Conservation (phyloP, 768 basidiomycete species). For the Auricularia sp. region DNA sequence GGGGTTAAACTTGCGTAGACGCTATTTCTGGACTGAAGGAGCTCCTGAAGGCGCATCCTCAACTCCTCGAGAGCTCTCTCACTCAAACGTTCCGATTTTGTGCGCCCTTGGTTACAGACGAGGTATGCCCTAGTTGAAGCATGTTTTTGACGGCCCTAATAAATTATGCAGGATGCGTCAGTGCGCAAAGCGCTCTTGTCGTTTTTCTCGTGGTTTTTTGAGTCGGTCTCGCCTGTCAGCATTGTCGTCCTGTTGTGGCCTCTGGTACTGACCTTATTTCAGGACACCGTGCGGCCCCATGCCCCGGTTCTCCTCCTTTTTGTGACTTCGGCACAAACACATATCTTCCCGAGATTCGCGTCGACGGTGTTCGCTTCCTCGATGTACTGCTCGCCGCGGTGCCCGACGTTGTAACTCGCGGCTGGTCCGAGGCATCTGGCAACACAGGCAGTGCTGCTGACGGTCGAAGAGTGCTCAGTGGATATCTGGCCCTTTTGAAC, state of each 20-base stretch:
- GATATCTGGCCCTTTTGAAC: constrained; percentile 70
- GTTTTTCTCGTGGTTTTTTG: constrained; percentile 66
- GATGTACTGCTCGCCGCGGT: constrained; percentile 61
- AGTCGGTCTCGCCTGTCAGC: constrained; percentile 33
- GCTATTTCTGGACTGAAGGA: constrained; percentile 64
- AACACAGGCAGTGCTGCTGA: constrained; percentile 28
- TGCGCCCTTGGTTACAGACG: constrained; percentile 69
- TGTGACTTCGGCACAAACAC: constrained; percentile 80
- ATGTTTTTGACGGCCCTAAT: not conserved
- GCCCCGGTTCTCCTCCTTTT: constrained; percentile 70
- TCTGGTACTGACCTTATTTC: constrained; percentile 2
- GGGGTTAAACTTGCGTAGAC: constrained; percentile 32
- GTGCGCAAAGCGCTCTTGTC: constrained; percentile 65
- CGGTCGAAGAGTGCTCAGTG: constrained; percentile 59
- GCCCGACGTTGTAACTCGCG: constrained; percentile 53
- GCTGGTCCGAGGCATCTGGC: constrained; percentile 39
- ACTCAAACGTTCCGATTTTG: constrained; percentile 47
- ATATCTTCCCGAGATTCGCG: constrained; percentile 89
- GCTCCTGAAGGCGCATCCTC: constrained; percentile 53
- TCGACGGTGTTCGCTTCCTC: constrained; percentile 78
- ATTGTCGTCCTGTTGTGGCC: not conserved
- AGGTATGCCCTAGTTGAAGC: constrained; percentile 41
- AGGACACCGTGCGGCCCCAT: constrained; percentile 71
- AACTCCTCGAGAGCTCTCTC: constrained; percentile 40
- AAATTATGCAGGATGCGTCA: constrained; percentile 49